These are phyloP conservation scores for Candida suzukii DNA, from an alignment of 805 yeast genomes.

Conservation along the genomic window DNA sequence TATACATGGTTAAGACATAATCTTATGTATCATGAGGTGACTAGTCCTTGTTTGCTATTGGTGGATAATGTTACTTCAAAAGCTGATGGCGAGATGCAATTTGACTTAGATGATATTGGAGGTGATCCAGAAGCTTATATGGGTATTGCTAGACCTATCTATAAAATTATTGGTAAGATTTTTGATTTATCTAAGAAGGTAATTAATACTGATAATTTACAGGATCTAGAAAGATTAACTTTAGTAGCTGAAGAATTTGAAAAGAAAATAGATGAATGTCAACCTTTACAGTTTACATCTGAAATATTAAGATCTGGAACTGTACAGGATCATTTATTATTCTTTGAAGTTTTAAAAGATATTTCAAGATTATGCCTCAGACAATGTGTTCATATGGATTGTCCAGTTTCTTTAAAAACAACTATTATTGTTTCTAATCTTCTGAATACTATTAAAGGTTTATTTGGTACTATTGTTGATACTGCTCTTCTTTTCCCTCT, in stretches of 20 bases:
- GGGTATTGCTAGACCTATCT: constrained; percentile 6
- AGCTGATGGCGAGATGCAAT: no score
- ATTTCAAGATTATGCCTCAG: constrained; percentile 3
- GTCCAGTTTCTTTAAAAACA: constrained; percentile 5
- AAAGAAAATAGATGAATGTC: constrained; percentile 1
- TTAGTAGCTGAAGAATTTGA: neutral
- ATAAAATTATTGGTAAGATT: constrained; percentile 3
- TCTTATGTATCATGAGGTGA: no score
- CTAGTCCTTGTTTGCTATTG: no score
- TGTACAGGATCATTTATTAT: constrained; percentile 3
- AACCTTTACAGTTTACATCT: constrained; percentile 3
- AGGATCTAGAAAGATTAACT: neutral
- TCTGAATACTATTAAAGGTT: neutral
- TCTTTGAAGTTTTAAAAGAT: constrained; percentile 5
- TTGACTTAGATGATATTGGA: no score
- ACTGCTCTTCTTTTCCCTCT: constrained; percentile 4
- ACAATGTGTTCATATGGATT: constrained; percentile 6
- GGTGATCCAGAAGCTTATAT: constrained; percentile 5
- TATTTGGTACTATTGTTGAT: constrained; percentile 5
- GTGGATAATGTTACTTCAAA: no score
- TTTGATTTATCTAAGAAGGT: constrained; percentile 1
- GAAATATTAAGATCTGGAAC: constrained; percentile 4
- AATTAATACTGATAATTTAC: neutral
- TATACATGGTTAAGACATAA: no score
- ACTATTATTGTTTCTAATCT: constrained; percentile 3